A percentile compares a stretch with the other conserved stretches of the same genome.
Conservation (phyloP, 1,284 basidiomycete species). For the Pseudozyma tsukubaensis region DNA sequence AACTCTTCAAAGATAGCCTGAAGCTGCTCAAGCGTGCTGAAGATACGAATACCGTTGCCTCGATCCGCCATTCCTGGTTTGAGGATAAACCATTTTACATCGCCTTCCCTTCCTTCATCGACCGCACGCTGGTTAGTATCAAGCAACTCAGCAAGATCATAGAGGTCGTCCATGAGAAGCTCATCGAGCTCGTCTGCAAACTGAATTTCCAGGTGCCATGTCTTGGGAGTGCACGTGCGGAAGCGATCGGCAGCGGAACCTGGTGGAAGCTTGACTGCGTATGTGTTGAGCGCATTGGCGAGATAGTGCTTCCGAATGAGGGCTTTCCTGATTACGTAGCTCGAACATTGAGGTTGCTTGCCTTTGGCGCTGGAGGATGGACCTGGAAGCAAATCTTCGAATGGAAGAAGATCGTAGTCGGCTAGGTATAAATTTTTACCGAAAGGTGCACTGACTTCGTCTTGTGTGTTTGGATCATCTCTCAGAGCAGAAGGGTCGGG, state of each 20-base stretch:
- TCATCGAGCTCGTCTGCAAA: conserved; percentile 96
- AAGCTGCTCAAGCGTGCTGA: conserved; percentile 81
- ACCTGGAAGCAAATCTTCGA: conserved; percentile 51
- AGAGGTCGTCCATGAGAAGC: conserved; percentile 90
- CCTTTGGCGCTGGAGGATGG: conserved; percentile 16
- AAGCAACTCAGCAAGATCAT: conserved; percentile 80
- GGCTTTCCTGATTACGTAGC: conserved; percentile 89
- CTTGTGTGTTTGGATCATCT: conserved; percentile 5
- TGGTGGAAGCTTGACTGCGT: conserved; percentile 46
- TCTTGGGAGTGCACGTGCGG: conserved; percentile 74
- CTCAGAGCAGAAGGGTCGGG: not conserved
- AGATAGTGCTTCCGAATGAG: conserved; percentile 96
- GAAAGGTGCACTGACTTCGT: conserved; percentile 5
- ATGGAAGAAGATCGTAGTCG: conserved; percentile 66
- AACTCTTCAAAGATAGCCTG: conserved; percentile 85
- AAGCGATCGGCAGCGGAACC: conserved; percentile 18
- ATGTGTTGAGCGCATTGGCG: conserved; percentile 76
- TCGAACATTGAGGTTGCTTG: conserved; percentile 77
- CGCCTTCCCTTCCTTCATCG: conserved; percentile 65
- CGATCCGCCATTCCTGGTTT: conserved; percentile 98
- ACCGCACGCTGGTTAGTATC: conserved; percentile 28
- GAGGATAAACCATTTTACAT: conserved; percentile 72
- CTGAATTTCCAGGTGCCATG: conserved; percentile 88
- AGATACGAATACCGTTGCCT: conserved; percentile 92
- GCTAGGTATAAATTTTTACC: conserved; percentile 52